phyloP scores from a whole-genome alignment of 2,329 filamentous ascomycete genomes.

The Teratosphaeria nubilosa region DNA sequence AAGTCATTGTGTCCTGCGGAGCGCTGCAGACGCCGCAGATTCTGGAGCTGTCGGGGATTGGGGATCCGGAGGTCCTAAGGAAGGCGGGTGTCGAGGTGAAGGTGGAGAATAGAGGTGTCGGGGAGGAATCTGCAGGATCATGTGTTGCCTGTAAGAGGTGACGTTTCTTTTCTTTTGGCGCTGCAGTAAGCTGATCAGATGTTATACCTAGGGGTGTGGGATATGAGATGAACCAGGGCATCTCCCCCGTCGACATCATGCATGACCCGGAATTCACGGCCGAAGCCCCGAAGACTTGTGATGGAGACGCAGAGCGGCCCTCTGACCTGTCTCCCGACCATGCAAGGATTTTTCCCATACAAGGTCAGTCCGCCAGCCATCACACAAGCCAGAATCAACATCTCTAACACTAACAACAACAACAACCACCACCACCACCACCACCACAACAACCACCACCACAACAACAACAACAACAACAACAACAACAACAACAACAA shows the following conservation, averaged over 20 bases:
- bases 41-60: conserved; percentile 52
- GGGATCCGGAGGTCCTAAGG: conserved; percentile 38
- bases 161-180: not conserved
- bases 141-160: conserved; percentile 5
- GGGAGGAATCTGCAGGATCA: conserved; percentile 28
- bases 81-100: conserved; percentile 38
- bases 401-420: too few relatives aligned
- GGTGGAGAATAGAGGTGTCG: conserved; percentile 41
- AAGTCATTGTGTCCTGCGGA: conserved; percentile 8
- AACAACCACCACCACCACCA: too few relatives aligned
- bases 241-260: conserved; percentile 20
- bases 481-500: too few relatives aligned
- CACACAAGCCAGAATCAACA: too few relatives aligned
- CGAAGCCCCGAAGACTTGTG: conserved; percentile 23
- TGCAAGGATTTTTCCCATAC: conserved; percentile 29
- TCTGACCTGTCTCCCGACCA: conserved; percentile 22
- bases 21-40: conserved; percentile 42
- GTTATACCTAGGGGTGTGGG: conserved; percentile 12
- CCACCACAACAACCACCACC: too few relatives aligned
- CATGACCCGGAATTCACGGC: conserved; percentile 25
- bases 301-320: conserved; percentile 23
- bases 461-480: too few relatives aligned
- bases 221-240: conserved; percentile 11
- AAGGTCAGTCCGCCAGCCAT: conserved; percentile 11
- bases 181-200: conserved; percentile 5